These are phyloP conservation scores for Nymphaea colorata DNA, from an alignment of 164 flowering plant genomes.

Conservation along the genomic window DNA sequence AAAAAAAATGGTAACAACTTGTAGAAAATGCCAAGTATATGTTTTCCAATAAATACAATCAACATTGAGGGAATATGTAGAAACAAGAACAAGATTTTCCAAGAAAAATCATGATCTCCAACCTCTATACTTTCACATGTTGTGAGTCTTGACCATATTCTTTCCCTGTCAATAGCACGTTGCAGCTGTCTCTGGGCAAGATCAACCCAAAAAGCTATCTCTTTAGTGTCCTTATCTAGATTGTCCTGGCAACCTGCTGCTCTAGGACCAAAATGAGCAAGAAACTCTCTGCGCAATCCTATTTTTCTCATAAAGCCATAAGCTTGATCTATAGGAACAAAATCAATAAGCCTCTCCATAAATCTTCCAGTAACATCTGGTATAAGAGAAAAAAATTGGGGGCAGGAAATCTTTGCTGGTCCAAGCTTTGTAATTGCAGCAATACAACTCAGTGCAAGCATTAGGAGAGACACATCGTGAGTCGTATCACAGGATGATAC, in stretches of 20 bases:
- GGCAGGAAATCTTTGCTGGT: conserved; percentile 78
- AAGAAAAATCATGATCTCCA: not conserved
- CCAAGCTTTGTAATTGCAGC: conserved; percentile 88
- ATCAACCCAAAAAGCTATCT: conserved; percentile 84
- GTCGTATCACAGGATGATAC: not conserved
- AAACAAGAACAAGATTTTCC: not conserved
- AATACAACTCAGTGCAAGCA: conserved; percentile 74
- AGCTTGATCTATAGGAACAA: conserved; percentile 56
- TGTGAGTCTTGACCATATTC: conserved; percentile 93
- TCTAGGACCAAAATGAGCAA: conserved; percentile 87
- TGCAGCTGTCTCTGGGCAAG: conserved; percentile 83
- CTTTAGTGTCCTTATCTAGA: conserved; percentile 52
- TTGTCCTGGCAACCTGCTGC: conserved; percentile 60
- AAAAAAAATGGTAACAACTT: not conserved
- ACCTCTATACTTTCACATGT: conserved; percentile 97
- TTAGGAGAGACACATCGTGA: conserved; percentile 60
- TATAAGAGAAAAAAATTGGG: conserved; percentile 67
- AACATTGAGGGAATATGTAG: not conserved
- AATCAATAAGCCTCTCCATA: conserved; percentile 86
- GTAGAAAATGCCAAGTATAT: not conserved
- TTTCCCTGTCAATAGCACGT: conserved; percentile 79
- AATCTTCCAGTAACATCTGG: conserved; percentile 78
- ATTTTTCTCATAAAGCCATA: conserved; percentile 62
- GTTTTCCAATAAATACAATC: too few species aligned
- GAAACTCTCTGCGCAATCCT: conserved; percentile 83